Conservation (phyloP, 2,329 filamentous ascomycete genomes). For the Zarea fungicola region DNA sequence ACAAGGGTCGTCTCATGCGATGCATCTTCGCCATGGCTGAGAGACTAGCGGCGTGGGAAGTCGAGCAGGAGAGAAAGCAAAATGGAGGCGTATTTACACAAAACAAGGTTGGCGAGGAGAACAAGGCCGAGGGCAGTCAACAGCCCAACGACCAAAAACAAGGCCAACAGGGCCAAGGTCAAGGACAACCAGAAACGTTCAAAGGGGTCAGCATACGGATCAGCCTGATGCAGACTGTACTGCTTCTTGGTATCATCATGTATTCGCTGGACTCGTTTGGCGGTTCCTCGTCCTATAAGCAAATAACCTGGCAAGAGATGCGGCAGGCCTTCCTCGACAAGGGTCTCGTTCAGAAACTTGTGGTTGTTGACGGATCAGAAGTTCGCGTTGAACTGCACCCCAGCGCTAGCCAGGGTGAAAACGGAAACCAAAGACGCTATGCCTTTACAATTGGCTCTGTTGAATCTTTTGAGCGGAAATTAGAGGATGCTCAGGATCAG, state of each 20-base stretch:
- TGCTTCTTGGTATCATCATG: slow-evolving; percentile 49
- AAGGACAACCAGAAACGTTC: slow-evolving; percentile 21
- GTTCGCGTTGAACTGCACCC: slow-evolving; percentile 79
- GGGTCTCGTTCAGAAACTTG: slow-evolving; percentile 88
- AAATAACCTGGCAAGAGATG: slow-evolving; percentile 98
- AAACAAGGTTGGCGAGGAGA: slow-evolving; percentile 17
- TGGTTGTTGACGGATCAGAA: slow-evolving; percentile 64
- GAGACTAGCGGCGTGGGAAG: slow-evolving; percentile 28
- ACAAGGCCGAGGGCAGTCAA: background rate
- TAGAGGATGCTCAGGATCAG: slow-evolving; percentile 84
- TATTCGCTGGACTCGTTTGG: slow-evolving; percentile 38
- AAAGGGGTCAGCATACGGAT: slow-evolving; percentile 31
- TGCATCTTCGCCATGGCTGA: slow-evolving; percentile 33
- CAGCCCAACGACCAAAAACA: slow-evolving; percentile 3
- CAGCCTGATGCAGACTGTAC: slow-evolving; percentile 30
- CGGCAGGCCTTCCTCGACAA: slow-evolving; percentile 90
- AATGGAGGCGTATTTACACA: slow-evolving; percentile 20
- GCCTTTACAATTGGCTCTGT: slow-evolving; percentile 95
- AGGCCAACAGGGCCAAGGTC: slow-evolving; percentile 12
- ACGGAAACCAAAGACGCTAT: slow-evolving; percentile 46
- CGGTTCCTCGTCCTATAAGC: slow-evolving; percentile 46
- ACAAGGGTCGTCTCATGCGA: slow-evolving; percentile 33
- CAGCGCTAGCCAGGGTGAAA: slow-evolving; percentile 58
- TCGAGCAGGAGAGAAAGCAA: slow-evolving; percentile 14
- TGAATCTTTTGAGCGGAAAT: slow-evolving; percentile 82